These are phyloP conservation scores for Colletotrichum echinochloae DNA, from an alignment of 2,329 filamentous ascomycete genomes.

Conservation along the genomic window DNA sequence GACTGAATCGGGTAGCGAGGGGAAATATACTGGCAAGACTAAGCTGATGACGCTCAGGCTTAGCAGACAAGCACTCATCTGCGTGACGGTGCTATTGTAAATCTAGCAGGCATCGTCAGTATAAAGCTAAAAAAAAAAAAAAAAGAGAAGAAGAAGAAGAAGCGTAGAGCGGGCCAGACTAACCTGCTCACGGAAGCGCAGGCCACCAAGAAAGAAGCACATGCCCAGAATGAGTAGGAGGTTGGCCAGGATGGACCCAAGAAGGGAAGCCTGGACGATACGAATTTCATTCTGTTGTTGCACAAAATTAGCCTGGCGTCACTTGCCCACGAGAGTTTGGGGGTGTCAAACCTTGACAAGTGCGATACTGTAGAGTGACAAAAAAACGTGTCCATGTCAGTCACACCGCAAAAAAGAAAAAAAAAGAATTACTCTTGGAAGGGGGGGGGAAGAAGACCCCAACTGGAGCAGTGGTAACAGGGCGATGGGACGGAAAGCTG, in stretches of 20 bases:
- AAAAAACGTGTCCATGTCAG: conserved; percentile 39
- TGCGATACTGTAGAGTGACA: conserved; percentile 70
- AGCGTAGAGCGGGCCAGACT: conserved; percentile 40
- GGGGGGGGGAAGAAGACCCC: too few relatives aligned
- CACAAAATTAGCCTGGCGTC: conserved; percentile 6
- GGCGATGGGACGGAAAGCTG: conserved; percentile 6
- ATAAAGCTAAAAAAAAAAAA: not conserved
- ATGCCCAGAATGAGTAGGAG: conserved; percentile 90
- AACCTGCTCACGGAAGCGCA: conserved; percentile 88
- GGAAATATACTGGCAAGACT: conserved; percentile 75
- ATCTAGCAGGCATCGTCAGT: conserved; percentile 61
- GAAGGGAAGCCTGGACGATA: conserved; percentile 89
- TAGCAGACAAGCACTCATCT: conserved; percentile 94
- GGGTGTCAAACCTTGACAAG: conserved; percentile 70
- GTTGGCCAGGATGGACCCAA: conserved; percentile 92
- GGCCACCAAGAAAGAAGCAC: conserved; percentile 87
- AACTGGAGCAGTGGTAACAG: conserved; percentile 41
- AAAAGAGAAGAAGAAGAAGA: too few relatives aligned
- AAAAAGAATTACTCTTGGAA: conserved; percentile 40
- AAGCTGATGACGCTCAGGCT: conserved; percentile 92
- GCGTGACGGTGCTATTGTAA: conserved; percentile 94
- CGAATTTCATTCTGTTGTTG: conserved; percentile 78
- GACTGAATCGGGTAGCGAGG: conserved; percentile 45
- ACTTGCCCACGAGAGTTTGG: not conserved
- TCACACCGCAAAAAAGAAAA: conserved; percentile 47